Evolutionary conservation across 805 yeast genomes (phyloP).

Genomic region (Cephaloascus albidus): DNA sequence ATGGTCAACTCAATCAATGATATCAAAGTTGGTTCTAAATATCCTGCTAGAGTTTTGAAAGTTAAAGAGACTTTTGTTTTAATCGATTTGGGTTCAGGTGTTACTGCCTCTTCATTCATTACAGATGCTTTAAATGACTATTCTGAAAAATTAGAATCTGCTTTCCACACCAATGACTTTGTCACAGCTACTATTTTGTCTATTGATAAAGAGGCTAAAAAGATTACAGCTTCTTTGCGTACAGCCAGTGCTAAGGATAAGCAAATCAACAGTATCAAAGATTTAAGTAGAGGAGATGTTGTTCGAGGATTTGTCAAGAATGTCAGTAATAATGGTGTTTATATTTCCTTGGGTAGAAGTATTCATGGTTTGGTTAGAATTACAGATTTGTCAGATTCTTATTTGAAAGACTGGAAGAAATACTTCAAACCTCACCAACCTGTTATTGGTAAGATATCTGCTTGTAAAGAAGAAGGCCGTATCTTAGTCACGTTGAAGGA

Average conservation of each 20-base stretch:
- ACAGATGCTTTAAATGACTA: slow-evolving; percentile 75
- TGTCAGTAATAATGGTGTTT: slow-evolving; percentile 67
- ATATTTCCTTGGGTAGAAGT: slow-evolving; percentile 63
- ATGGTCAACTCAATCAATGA: slow-evolving; percentile 33
- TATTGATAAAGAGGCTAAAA: slow-evolving; percentile 37
- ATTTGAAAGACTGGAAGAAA: slow-evolving; percentile 81
- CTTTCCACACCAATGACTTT: slow-evolving; percentile 40
- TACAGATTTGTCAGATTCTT: slow-evolving; percentile 73
- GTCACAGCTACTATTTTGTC: slow-evolving; percentile 46
- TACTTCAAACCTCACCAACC: slow-evolving; percentile 61
- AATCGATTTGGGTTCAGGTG: slow-evolving; percentile 57
- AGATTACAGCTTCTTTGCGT: slow-evolving; percentile 58
- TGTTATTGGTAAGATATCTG: slow-evolving; percentile 64
- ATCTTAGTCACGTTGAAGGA: slow-evolving; percentile 74
- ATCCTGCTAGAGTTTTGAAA: slow-evolving; percentile 56
- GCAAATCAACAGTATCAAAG: slow-evolving; percentile 35
- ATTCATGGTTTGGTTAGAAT: slow-evolving; percentile 76
- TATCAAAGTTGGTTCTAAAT: slow-evolving; percentile 39
- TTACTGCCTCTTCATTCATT: slow-evolving; percentile 56
- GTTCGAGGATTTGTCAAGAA: slow-evolving; percentile 77
- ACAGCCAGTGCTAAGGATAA: slow-evolving; percentile 41
- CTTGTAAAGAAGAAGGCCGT: slow-evolving; percentile 52
- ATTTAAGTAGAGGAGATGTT: slow-evolving; percentile 59
- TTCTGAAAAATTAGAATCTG: slow-evolving; percentile 38
- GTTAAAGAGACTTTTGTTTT: slow-evolving; percentile 52